Evolutionary conservation across 2,329 filamentous ascomycete genomes (phyloP).

Genomic region (Ceratocystis cacaofunesta): DNA sequence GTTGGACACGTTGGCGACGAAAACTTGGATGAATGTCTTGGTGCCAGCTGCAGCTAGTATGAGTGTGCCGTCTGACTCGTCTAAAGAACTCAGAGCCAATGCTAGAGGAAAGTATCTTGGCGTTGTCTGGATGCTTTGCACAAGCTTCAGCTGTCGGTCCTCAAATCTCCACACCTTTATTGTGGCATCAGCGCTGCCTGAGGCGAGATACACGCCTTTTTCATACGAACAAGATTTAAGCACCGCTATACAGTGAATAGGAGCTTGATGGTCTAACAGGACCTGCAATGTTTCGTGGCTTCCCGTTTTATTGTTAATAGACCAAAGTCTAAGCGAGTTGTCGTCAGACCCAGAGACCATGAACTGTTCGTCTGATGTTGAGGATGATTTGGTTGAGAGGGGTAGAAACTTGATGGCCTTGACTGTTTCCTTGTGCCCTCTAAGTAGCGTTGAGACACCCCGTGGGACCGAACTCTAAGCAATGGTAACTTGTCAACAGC

Average conservation of each 20-base stretch:
- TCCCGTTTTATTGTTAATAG: slow-evolving; percentile 21
- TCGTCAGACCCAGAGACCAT: slow-evolving; percentile 74
- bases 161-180: slow-evolving; percentile 55
- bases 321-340: slow-evolving; percentile 59
- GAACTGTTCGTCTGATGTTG: slow-evolving; percentile 24
- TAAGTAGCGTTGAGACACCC: slow-evolving; percentile 54
- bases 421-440: slow-evolving; percentile 64
- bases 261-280: slow-evolving; percentile 47
- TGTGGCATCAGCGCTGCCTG: slow-evolving; percentile 67
- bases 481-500: slow-evolving; percentile 15
- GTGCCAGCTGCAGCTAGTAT: slow-evolving; percentile 80
- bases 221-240: slow-evolving; percentile 23
- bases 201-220: slow-evolving; percentile 44
- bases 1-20: slow-evolving; percentile 37
- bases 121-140: slow-evolving; percentile 56
- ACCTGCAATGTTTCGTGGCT: slow-evolving; percentile 35
- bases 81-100: slow-evolving; percentile 51
- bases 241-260: slow-evolving; percentile 54
- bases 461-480: slow-evolving; percentile 25
- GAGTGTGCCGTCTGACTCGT: slow-evolving; percentile 35
- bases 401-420: slow-evolving; percentile 72
- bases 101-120: slow-evolving; percentile 74
- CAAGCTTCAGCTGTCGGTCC: slow-evolving; percentile 32
- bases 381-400: slow-evolving; percentile 31
- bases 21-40: slow-evolving; percentile 66